phyloP scores from a whole-genome alignment of 1,284 basidiomycete genomes.

The Sanghuangporus sanghuang region DNA sequence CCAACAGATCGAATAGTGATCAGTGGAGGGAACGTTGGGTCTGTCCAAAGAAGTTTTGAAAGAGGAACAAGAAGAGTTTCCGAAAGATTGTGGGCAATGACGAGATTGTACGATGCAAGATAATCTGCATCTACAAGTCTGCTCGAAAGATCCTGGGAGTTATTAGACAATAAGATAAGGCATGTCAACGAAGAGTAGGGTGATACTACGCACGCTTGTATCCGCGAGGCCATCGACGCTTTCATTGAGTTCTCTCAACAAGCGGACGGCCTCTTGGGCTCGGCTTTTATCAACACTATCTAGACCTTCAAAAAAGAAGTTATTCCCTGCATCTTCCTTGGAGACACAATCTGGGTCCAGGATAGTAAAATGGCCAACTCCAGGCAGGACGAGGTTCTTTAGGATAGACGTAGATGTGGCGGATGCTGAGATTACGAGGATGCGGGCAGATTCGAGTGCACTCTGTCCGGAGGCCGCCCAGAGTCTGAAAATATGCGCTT shows the following conservation, averaged over 20 bases:
- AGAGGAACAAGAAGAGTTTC: conserved; percentile 52
- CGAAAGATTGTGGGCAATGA: conserved; percentile 81
- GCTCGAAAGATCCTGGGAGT: conserved; percentile 40
- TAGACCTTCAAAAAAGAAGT: conserved; percentile 87
- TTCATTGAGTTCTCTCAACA: conserved; percentile 86
- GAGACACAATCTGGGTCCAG: conserved; percentile 63
- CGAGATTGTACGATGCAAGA: conserved; percentile 62
- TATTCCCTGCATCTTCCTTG: conserved; percentile 84
- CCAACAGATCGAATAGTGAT: conserved; percentile 80
- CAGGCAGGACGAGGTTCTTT: conserved; percentile 95
- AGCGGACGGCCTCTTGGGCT: conserved; percentile 74
- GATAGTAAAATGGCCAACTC: conserved; percentile 88
- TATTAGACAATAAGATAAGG: not conserved
- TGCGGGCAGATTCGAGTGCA: conserved; percentile 82
- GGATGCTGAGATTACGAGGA: conserved; percentile 77
- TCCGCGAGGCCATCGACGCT: conserved; percentile 74
- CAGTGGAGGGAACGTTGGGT: conserved; percentile 54
- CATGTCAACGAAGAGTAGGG: not conserved
- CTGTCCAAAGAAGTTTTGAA: conserved; percentile 64
- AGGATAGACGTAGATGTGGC: conserved; percentile 83
- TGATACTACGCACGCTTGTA: conserved; percentile 36
- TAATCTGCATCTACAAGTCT: conserved; percentile 50
- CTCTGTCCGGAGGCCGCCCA: conserved; percentile 94
- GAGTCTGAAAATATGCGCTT: conserved; percentile 45
- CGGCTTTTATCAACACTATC: conserved; percentile 76